Conservation (phyloP, 2,329 filamentous ascomycete genomes). For the Aureobasidium subglaciale region DNA sequence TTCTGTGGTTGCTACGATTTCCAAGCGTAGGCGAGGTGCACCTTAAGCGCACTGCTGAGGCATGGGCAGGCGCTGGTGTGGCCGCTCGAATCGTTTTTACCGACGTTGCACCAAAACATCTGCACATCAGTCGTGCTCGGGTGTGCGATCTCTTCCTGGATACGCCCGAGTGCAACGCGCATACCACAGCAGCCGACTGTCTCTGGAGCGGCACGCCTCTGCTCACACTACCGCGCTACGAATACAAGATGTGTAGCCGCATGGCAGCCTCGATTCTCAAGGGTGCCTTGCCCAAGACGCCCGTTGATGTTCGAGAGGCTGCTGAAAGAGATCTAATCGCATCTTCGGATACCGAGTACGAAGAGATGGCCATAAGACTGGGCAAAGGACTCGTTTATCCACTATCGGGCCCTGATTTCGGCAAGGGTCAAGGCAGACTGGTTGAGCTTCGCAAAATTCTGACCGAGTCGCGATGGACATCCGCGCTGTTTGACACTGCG, state of each 20-base stretch:
- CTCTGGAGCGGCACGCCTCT: slow-evolving; percentile 94
- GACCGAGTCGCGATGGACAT: slow-evolving; percentile 77
- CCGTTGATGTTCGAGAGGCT: slow-evolving; percentile 51
- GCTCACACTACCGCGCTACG: slow-evolving; percentile 81
- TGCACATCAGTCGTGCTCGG: slow-evolving; percentile 85
- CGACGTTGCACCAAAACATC: slow-evolving; percentile 89
- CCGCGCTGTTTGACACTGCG: slow-evolving; percentile 81
- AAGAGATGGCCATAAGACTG: slow-evolving; percentile 64
- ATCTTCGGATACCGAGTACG: slow-evolving; percentile 72
- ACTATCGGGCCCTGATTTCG: slow-evolving; percentile 35
- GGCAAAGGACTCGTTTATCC: slow-evolving; percentile 58
- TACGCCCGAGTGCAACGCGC: slow-evolving; percentile 95
- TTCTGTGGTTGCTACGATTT: slow-evolving; percentile 95
- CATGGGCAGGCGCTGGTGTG: slow-evolving; percentile 80
- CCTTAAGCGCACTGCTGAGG: slow-evolving; percentile 67
- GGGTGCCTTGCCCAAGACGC: slow-evolving; percentile 70
- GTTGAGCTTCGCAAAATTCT: slow-evolving; percentile 72
- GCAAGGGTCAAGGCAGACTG: slow-evolving; percentile 60
- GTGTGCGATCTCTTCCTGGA: slow-evolving; percentile 94
- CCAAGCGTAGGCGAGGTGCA: slow-evolving; percentile 88
- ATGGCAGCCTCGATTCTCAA: slow-evolving; percentile 94
- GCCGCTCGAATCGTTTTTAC: slow-evolving; percentile 87
- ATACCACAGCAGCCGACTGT: slow-evolving; percentile 93
- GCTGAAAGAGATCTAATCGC: slow-evolving; percentile 73
- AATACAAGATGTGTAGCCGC: slow-evolving; percentile 97